Base-by-base conservation (phyloP, 2,329 filamentous ascomycete genomes). In the Neoarthrinium moseri region DNA sequence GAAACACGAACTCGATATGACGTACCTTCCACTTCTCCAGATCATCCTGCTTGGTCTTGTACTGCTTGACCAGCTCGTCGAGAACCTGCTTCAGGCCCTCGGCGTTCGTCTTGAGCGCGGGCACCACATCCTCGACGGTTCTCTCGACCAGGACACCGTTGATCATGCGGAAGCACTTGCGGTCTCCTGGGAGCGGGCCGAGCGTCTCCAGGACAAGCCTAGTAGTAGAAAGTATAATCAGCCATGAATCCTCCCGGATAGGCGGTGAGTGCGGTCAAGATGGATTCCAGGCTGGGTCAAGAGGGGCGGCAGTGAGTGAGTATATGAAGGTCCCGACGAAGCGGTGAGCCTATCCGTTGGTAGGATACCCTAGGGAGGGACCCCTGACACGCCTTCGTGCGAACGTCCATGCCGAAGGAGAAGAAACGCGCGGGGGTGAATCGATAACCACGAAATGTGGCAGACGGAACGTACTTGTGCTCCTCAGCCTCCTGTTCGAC, bases 81-180 rank as follows among this genome's bases (percentile, higher is more conserved):
- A 97, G 75, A 23, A 97, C 91, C 71, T 96, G 95, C 71, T 87
- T 94, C 63, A 99, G 66, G 2, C 94, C 92, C 52, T 97, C 92
- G 21, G 90, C 88, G 65, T 99, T 97, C 17, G 91, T 97, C 72
- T 90, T 86, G 50, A 99, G 77, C 21, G 90, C 88, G 5, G 94
- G 94, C 45, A 95, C 77, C 11, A 99, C 89, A 67, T 97, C 94
- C 67, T 90, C 80, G 56, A 99, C 89, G 13, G 92, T 97, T 57
- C 91, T 81, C 74, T 99, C 94, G 44, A 96, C 89, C 48, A 99
- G 74, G 20, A 97, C 91, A 36, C 94, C 94, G 67, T 99, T 97
- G 67, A 99, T 95, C 81, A 99, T 90, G 58, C 94, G 91, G 72
- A 97, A 99, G 72, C 92, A 97, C 74, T 96, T 99, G 60, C 94